Base-by-base conservation (phyloP, 257 asterid species). In the Primulina huaijiensis region DNA sequence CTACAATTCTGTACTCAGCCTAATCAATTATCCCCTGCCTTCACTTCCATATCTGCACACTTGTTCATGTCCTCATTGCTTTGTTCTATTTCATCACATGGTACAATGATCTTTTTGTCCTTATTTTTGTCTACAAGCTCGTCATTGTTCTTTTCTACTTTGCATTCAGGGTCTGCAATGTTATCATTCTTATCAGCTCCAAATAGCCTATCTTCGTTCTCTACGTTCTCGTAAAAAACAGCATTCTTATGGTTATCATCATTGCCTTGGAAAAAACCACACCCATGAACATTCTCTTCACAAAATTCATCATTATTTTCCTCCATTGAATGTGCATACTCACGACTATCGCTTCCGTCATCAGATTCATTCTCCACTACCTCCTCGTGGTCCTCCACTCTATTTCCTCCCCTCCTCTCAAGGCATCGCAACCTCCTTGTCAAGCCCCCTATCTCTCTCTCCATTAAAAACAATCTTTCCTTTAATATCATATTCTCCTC, bases 401-500 rank as follows among this genome's bases (percentile, higher is more conserved):
- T 78, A 52, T 43, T 50, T 19, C 53, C 72, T 33, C 71, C 72
- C 52, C 1, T 66, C 75, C 82, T 75, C 69, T 84, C 89, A 10
- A 85, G 65, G 53, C 67, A 30, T 60, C 35, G 62, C 78, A 86
- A 19, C 77, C 80, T 74, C 72, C 79, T 81, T 60, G 82, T 80
- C 72, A 86, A 67, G 46, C 76, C 85, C 59, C 75, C 73, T 52
- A 86, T 33, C 76, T 89, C 95, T 77, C 95, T 80, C 72, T 86
- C 95, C 90, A 89, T 89, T 77, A 89, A 62, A 81, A 87, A 89
- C 83, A 89, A 71, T 65, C 95, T 84, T 74, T 89, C 95, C 87
- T 89, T 89, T 84, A 89, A 74, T 64, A 76, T 78, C 82, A 77
- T 50, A 40, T 86, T 83, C 64, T 83, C 90, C 53, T 83, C 89